Conservation (phyloP, 371 early-diverging fungal genomes). For the Circinella minor region DNA sequence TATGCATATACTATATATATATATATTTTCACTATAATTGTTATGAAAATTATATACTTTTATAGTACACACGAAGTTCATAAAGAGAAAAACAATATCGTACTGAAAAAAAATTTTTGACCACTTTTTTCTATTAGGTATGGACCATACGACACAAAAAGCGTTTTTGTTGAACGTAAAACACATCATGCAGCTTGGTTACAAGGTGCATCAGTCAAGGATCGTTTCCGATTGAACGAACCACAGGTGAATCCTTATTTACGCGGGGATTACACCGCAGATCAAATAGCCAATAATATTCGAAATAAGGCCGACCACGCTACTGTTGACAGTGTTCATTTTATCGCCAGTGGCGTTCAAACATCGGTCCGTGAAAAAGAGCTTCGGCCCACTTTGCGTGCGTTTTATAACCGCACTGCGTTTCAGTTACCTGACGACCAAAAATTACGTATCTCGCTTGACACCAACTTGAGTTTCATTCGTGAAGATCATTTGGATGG, state of each 20-base stretch:
- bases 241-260: conserved; percentile 44
- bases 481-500: conserved; percentile 76
- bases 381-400: conserved; percentile 83
- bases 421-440: conserved; percentile 97
- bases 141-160: conserved; percentile 61
- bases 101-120: conserved; percentile 26
- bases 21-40: no score
- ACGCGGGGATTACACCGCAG: conserved; percentile 87
- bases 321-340: conserved; percentile 70
- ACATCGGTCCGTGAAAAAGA: conserved; percentile 67
- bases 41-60: no score
- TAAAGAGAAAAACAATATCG: not conserved
- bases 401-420: conserved; percentile 95
- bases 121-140: conserved; percentile 36
- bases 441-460: conserved; percentile 92
- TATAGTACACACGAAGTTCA: no score
- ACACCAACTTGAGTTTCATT: conserved; percentile 95
- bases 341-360: conserved; percentile 78
- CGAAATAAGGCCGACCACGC: conserved; percentile 68
- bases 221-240: conserved; percentile 54
- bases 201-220: conserved; percentile 84
- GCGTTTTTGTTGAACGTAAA: conserved; percentile 91
- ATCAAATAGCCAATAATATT: conserved; percentile 81
- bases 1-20: no score
- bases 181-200: conserved; percentile 92